Conservation (phyloP, 805 yeast species). For the Sugiyamaella smithiae region DNA sequence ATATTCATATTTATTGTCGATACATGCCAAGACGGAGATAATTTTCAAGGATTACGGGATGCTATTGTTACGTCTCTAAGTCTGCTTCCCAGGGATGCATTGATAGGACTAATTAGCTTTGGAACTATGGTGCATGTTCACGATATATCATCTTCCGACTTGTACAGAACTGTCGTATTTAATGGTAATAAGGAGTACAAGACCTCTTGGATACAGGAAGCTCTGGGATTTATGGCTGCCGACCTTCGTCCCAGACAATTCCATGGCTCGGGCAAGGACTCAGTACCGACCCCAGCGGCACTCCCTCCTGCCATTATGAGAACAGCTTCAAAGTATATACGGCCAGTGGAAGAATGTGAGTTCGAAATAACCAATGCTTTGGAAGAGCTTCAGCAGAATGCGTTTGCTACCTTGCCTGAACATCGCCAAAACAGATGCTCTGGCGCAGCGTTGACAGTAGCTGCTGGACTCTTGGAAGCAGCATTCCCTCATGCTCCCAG, state of each 20-base stretch:
- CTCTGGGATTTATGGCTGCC: constrained; percentile 49
- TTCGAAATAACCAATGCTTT: constrained; percentile 68
- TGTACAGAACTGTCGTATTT: constrained; percentile 72
- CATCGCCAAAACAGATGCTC: constrained; percentile 81
- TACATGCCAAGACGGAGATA: constrained; percentile 83
- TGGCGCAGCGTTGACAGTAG: constrained; percentile 81
- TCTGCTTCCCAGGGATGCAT: constrained; percentile 81
- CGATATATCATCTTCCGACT: constrained; percentile 64
- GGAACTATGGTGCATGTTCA: constrained; percentile 90
- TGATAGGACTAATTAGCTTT: constrained; percentile 83
- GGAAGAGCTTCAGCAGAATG: constrained; percentile 66
- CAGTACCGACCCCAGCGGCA: constrained; percentile 9
- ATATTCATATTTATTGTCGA: constrained; percentile 82
- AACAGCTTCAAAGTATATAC: constrained; percentile 50
- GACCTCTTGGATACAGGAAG: constrained; percentile 50
- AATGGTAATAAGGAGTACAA: constrained; percentile 83
- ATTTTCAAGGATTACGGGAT: constrained; percentile 77
- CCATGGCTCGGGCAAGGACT: constrained; percentile 8
- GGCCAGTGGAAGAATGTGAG: constrained; percentile 70
- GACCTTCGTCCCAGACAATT: constrained; percentile 18
- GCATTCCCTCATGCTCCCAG: constrained; percentile 72
- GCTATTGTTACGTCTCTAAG: constrained; percentile 71
- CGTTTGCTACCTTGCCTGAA: constrained; percentile 74
- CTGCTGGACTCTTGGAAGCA: constrained; percentile 70
- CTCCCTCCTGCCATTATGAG: constrained; percentile 4